Conservation (phyloP, 2,329 filamentous ascomycete genomes). For the Akanthomyces lecanii region DNA sequence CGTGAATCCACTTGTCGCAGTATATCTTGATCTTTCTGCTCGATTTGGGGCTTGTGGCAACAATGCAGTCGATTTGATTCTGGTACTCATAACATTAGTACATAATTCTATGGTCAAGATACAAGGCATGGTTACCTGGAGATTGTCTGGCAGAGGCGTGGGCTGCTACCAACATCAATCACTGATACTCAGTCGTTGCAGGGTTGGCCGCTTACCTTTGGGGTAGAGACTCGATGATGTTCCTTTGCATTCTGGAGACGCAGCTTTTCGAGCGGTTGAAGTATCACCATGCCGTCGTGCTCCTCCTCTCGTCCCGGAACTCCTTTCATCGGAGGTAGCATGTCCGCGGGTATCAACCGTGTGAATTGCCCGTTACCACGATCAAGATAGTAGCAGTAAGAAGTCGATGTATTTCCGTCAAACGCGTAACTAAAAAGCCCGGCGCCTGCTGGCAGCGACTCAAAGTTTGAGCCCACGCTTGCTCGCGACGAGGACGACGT, state of each 20-base stretch:
- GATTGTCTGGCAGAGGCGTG: background rate
- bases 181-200: background rate
- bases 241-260: conserved; percentile 36
- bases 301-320: conserved; percentile 39
- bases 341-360: conserved; percentile 52
- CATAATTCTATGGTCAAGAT: background rate
- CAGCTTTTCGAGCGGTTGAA: conserved; percentile 38
- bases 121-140: background rate
- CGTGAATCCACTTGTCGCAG: conserved; percentile 87
- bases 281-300: conserved; percentile 42
- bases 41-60: conserved; percentile 31
- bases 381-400: conserved; percentile 49
- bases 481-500: conserved; percentile 1
- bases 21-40: conserved; percentile 62
- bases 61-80: conserved; percentile 34
- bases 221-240: conserved; percentile 33
- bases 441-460: background rate
- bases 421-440: background rate
- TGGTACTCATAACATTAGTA: conserved; percentile 20
- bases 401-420: conserved; percentile 11
- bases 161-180: background rate
- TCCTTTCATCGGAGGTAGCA: conserved; percentile 41
- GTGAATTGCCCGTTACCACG: conserved; percentile 52
- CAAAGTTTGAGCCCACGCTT: conserved; percentile 9
- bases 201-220: conserved; percentile 35